Base-by-base conservation (phyloP, 306 rosid genomes). In the Trifolium fragiferum region DNA sequence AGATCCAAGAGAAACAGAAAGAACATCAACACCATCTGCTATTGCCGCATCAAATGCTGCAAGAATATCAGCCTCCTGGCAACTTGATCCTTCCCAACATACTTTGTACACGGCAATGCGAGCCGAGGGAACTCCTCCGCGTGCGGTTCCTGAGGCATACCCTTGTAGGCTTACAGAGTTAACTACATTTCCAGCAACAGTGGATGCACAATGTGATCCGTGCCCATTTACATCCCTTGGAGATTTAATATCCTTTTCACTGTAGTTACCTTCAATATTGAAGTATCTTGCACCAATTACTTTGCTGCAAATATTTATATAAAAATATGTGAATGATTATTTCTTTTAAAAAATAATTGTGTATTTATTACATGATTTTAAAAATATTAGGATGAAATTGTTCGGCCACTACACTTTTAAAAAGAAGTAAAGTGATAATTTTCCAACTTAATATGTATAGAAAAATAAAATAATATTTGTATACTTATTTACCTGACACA, bases 171-270 rank as follows among this genome's bases (percentile, higher is more conserved):
- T 89, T 6, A 85, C 87, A 0, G 64, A 20, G 1, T 9, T 18
- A 1, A 87, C 88, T 0, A 46, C 21, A 6, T 75, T 78, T 7
- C 94, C 91, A 9, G 85, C 90, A 0, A 81, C 63, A 0, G 86
- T 85, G 1, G 95, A 87, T 63, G 92, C 81, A 0, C 59, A 16
- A 43, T 89, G 92, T 1, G 90, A 60, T 6, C 94, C 91, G 2
- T 87, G 94, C 0, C 91, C 90, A 0, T 1, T 0, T 15, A 64
- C 0, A 68, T 89, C 93, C 53, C 58, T 79, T 0, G 93, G 85
- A 20, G 84, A 73, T 53, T 18, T 5, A 7, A 54, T 11, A 4
- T 88, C 90, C 0, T 13, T 19, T 14, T 38, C 1, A 3, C 0
- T 0, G 71, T 16, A 46, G 1, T 0, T 0, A 8, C 38, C 57